Evolutionary conservation across 768 basidiomycete genomes (phyloP), one percentile per base, ranked within the genome.

Genomic region (Hygrophoropsis aurantiaca): DNA sequence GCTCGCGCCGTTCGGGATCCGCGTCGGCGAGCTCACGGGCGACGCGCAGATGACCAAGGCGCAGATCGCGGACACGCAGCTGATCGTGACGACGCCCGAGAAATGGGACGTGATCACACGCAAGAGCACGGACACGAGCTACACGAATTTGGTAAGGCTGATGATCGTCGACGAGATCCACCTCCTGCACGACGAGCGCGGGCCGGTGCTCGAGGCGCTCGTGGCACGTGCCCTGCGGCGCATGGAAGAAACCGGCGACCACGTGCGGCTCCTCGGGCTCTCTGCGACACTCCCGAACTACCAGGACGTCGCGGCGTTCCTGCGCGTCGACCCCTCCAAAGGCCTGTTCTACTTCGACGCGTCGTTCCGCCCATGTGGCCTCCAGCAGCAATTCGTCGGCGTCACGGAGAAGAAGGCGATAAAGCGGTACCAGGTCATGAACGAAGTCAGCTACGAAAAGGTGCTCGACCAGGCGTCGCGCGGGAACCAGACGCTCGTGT

Each of bases 61-160:
- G 51, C 95, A 98, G 66, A 97, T 98, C 44, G 71, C 93, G 8
- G 94, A 94, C 60, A 97, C 95, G 0, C 94, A 98, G 62, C 91
- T 99, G 60, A 97, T 98, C 66, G 94, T 98, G 52, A 97, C 94
- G 0, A 98, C 97, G 0, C 97, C 95, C 0, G 97, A 99, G 71
- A 98, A 99, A 66, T 99, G 93, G 92, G 95, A 99, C 57, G 97
- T 99, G 60, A 95, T 99, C 64, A 98, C 95, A 5, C 87, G 97
- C 58, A 99, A 99, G 74, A 90, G 85, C 55, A 95, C 94, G 0
- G 97, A 98, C 58, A 94, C 91, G 16, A 90, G 87, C 53, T 98
- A 98, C 66, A 97, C 94, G 39, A 97, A 97, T 62, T 84, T 98
- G 42, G 95, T 97, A 13, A 83, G 93, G 5, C 82, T 99, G 51